Conservation (phyloP, 257 asterid genomes). For the Penstemon davidsonii region DNA sequence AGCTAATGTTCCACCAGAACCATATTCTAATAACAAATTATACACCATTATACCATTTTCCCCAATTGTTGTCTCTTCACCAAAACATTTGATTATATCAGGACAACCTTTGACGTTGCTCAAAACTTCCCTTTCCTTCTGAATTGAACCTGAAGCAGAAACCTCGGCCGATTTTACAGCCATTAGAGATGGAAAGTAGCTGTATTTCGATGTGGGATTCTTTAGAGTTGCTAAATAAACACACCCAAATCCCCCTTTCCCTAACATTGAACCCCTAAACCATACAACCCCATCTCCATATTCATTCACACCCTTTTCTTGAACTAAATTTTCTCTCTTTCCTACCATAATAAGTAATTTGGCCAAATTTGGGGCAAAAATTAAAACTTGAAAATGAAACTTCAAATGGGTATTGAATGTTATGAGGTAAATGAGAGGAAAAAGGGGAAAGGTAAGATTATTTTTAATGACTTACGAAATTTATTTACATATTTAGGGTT, state of each 20-base stretch:
- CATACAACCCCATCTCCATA: conserved; percentile 92
- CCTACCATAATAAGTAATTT: conserved; percentile 21
- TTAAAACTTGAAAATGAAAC: not conserved
- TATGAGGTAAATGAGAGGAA: too few relatives aligned
- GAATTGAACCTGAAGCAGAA: conserved; percentile 78
- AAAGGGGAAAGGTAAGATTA: not conserved
- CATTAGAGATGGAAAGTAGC: conserved; percentile 70
- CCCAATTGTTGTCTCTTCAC: conserved; percentile 85
- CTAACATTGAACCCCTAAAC: conserved; percentile 83
- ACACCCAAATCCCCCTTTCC: conserved; percentile 87
- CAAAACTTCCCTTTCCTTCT: conserved; percentile 81
- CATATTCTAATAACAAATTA: conserved; percentile 80
- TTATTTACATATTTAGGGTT: conserved; percentile 34
- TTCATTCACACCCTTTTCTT: conserved; percentile 31
- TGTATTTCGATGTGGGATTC: conserved; percentile 69
- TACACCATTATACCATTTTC: conserved; percentile 69
- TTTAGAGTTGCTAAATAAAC: conserved; percentile 78
- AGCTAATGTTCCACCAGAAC: conserved; percentile 82
- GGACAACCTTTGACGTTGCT: conserved; percentile 65
- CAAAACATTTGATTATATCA: conserved; percentile 60
- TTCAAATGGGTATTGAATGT: conserved; percentile 2
- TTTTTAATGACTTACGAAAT: conserved; percentile 18
- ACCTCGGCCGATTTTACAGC: conserved; percentile 99
- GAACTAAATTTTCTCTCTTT: conserved; percentile 10
- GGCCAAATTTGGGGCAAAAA: not conserved